Base-by-base conservation (phyloP, 2,329 filamentous ascomycete species). In the Claviceps fusiformis region DNA sequence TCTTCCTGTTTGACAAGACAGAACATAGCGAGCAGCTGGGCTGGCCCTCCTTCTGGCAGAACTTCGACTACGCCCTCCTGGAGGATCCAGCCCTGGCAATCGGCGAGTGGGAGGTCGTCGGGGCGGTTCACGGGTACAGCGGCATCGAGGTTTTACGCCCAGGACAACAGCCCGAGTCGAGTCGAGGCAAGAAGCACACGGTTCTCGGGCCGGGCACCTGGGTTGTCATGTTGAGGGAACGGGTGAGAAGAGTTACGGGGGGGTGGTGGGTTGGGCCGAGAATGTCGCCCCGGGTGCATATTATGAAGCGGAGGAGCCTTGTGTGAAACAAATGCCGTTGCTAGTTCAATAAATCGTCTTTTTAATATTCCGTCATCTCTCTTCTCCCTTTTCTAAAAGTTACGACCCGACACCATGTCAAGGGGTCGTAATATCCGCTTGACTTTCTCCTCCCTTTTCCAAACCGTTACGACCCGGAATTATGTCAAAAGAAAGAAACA, bases 211-310 rank as follows among this genome's bases (percentile, higher is more conserved):
- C 70, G 39, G 79, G 74, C 0, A 68, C 66, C 39, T 50, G 65
- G 0, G 63, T 80, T 17, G 68, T 64, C 35, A 60, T 59, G 31
- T 53, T 75, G 39, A 73, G 73, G 56, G 66, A 72, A 5, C 50
- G 58, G 2, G 72, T 79, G 7, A 74, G 76, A 57, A 58, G 57
- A 31, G 57, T 69, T 5, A 82, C 79, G 0, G 75, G 80, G 2
- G 82, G 83, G 0, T 84, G 80, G 78, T 86, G 82, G 82, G 60
- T 80, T 60, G 83, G 82, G 0, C 82, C 81, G 29, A 73, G 74
- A 59, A 82, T 85, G 79, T 72, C 73, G 58, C 79, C 80, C 6
- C 70, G 72, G 53, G 74, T 83, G 47, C 67, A 74, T 59, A 72
- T 83, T 19, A 62, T 82, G 64, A 74, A 68, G 58, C 65, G 66